Evolutionary conservation across 75 land plant species (phyloP).

Genomic region (Picea sitchensis): DNA sequence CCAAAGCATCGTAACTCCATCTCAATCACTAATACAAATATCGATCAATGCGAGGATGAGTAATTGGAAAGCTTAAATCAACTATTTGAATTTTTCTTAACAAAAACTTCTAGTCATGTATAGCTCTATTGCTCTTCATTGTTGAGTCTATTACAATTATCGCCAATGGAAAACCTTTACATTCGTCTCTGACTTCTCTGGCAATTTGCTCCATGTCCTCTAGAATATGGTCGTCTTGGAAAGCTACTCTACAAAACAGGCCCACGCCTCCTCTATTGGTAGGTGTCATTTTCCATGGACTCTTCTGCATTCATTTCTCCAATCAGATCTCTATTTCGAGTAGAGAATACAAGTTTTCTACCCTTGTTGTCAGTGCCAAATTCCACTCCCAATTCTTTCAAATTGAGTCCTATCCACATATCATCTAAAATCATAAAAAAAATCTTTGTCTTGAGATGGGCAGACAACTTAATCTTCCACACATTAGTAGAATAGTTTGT

Average conservation of each 20-base stretch:
- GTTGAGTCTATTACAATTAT: constrained; percentile 18
- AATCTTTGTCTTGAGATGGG: too few species aligned
- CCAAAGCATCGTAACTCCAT: constrained; percentile 14
- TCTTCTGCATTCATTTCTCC: too few species aligned
- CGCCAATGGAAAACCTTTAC: constrained; percentile 31
- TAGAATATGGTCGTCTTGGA: neutral
- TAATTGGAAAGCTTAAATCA: neutral
- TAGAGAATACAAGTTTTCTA: too few species aligned
- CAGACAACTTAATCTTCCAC: too few species aligned
- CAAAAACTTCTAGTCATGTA: constrained; percentile 7
- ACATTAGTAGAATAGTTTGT: too few species aligned
- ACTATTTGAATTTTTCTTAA: neutral
- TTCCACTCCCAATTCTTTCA: too few species aligned
- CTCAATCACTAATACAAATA: neutral
- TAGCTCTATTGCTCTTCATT: neutral
- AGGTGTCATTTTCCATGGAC: neutral
- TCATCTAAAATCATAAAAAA: too few species aligned
- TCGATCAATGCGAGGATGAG: neutral
- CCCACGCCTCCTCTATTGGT: constrained; percentile 18
- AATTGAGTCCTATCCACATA: too few species aligned
- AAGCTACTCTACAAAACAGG: constrained; percentile 10
- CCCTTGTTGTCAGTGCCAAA: too few species aligned
- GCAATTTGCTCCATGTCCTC: neutral
- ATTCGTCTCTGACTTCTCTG: constrained; percentile 3
- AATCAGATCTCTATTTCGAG: too few species aligned